Evolutionary conservation across 805 yeast genomes (phyloP).

Genomic region (Lipomyces mesembrius): DNA sequence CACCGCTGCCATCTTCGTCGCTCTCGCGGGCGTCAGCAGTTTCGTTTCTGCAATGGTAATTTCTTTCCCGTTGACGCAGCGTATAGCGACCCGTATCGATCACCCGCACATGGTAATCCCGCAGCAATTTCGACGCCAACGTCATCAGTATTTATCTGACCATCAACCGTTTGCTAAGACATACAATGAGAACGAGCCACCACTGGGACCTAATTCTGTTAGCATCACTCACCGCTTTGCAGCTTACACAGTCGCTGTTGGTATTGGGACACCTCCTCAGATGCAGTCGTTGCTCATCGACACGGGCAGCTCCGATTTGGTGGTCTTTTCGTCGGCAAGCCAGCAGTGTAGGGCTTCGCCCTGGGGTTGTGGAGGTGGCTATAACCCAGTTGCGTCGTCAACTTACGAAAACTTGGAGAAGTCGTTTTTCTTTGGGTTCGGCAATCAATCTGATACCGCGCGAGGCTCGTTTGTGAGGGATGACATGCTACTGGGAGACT

Average conservation of each 20-base stretch:
- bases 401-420: constrained; percentile 18
- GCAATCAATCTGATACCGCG: constrained; percentile 28
- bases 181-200: not conserved
- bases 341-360: constrained; percentile 23
- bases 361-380: constrained; percentile 35
- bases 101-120: constrained; percentile 10
- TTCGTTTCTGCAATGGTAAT: not conserved
- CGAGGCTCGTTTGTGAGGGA: constrained; percentile 29
- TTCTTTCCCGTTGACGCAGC: constrained; percentile 10
- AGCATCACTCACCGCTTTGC: constrained; percentile 14
- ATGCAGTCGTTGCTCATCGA: constrained; percentile 31
- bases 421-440: constrained; percentile 27
- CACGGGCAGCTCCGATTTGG: constrained; percentile 30
- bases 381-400: constrained; percentile 20
- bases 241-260: constrained; percentile 27
- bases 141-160: not conserved
- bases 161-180: not conserved
- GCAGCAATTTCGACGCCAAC: not conserved
- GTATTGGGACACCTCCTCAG: constrained; percentile 35
- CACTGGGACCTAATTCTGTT: not conserved
- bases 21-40: not conserved
- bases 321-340: constrained; percentile 26
- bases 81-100: not conserved
- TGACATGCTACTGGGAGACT: constrained; percentile 18
- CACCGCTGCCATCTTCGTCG: not conserved